Conservation (phyloP, 805 yeast species). For the Metschnikowia gelsemii region DNA sequence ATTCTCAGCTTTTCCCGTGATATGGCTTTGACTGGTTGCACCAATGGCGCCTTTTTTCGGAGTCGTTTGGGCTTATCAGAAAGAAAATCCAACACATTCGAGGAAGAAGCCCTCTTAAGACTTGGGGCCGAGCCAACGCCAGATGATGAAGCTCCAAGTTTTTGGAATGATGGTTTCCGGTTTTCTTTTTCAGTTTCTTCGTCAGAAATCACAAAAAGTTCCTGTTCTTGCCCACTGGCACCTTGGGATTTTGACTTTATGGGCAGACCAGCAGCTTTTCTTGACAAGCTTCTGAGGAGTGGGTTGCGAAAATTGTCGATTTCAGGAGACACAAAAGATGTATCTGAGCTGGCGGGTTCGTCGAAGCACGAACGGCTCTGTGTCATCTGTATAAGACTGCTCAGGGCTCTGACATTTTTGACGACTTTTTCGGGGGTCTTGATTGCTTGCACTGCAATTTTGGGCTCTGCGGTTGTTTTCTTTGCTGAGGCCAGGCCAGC, state of each 20-base stretch:
- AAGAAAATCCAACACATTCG: slow-evolving; percentile 21
- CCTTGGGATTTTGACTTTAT: no score
- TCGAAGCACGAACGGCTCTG: slow-evolving; percentile 19
- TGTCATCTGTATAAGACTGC: slow-evolving; percentile 10
- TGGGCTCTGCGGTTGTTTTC: slow-evolving; percentile 3
- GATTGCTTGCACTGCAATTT: slow-evolving; percentile 1
- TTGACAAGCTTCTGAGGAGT: slow-evolving; percentile 17
- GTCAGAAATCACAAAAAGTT: slow-evolving; percentile 12
- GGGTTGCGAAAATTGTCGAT: slow-evolving; percentile 39
- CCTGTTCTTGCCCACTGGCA: no score
- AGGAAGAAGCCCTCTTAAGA: slow-evolving; percentile 24
- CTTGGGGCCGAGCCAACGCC: slow-evolving; percentile 14
- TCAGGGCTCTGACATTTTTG: slow-evolving; percentile 3
- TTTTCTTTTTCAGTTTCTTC: slow-evolving; percentile 17
- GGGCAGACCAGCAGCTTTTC: slow-evolving; percentile 19
- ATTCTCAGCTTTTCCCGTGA: slow-evolving; percentile 1
- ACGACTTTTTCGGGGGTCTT: slow-evolving; percentile 10
- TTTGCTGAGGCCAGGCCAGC: slow-evolving; percentile 3
- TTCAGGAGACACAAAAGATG: slow-evolving; percentile 40
- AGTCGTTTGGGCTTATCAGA: slow-evolving; percentile 26
- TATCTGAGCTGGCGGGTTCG: slow-evolving; percentile 26
- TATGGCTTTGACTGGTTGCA: slow-evolving; percentile 7
- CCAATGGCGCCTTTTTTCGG: slow-evolving; percentile 15
- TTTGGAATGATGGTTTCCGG: slow-evolving; percentile 4
- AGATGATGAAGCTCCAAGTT: slow-evolving; percentile 4